Base-by-base conservation (phyloP, 805 yeast species). In the Jamesozyma jinghongensis region DNA sequence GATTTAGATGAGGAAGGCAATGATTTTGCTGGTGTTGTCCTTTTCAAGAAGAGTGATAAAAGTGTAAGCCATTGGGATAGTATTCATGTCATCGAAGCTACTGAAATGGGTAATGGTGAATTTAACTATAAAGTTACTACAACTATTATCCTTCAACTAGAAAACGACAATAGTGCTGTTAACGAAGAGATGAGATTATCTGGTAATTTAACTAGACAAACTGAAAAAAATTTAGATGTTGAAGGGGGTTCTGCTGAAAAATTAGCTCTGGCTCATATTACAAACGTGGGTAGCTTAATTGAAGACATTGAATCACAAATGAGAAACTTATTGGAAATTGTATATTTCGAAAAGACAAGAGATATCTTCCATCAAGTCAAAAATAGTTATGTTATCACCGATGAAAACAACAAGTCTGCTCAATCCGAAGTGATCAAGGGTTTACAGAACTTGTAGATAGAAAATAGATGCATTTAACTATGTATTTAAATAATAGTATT, bases 341-440 rank as follows among this genome's bases (percentile, higher is more conserved):
- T 90, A 20, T 90, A 90, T 61, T 90, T 90, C 57, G 97, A 94
- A 53, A 90, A 90, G 67, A 85, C 95, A 16, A 79, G 85, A 55
- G 96, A 90, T 56, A 81, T 92, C 37, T 69, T 88, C 35, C 80
- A 83, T 20, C 87, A 81, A 49, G 65, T 80, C 31, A 72, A 86
- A 57, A 72, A 67, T 12, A 37, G 54, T 22, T 41, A 43, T 3
- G 36, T 51, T 14, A 29, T 52, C 7, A 40, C 49, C 4, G 51
- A 51, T 26, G 48, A 48, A 25, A 36, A 40, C 11, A 60, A 52
- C 18, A 59, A 59, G 42, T 45, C 46, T 11, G 56, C 53, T 12
- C 69, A 65, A 31, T 50, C 56, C n/a, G 63, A 62, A 37, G 48
- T 66, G 4, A 56, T 64, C 33, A 61, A 62, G 45, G 67, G 66